Conservation (phyloP, 1,284 basidiomycete species). For the Coniferiporia weirii region DNA sequence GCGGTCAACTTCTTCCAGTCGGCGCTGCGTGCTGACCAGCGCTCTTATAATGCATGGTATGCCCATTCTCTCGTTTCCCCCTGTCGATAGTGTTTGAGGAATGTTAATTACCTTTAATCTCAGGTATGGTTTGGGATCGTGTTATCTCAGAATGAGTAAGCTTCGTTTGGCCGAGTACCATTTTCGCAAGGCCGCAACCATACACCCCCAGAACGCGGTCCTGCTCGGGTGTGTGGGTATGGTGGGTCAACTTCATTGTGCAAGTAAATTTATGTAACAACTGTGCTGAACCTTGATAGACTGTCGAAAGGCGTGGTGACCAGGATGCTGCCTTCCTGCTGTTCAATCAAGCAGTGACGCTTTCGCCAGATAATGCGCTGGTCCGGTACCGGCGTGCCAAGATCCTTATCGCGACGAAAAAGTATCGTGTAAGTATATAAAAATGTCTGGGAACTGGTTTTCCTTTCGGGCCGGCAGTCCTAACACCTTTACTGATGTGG, state of each 20-base stretch:
- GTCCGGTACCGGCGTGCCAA: conserved; percentile 88
- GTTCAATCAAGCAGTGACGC: conserved; percentile 73
- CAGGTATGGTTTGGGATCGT: conserved; percentile 96
- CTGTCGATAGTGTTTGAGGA: conserved; percentile 3
- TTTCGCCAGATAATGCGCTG: conserved; percentile 80
- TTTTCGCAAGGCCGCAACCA: conserved; percentile 83
- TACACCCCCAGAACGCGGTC: conserved; percentile 89
- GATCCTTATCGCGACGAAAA: conserved; percentile 77
- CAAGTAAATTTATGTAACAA: conserved; percentile 9
- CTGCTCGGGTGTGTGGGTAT: conserved; percentile 86
- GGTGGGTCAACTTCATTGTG: conserved; percentile 45
- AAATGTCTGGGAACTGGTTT: conserved; percentile 17
- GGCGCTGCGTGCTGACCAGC: conserved; percentile 79
- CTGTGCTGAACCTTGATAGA: conserved; percentile 39
- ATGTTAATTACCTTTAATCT: conserved; percentile 11
- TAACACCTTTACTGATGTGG: conserved; percentile 22
- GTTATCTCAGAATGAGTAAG: conserved; percentile 90
- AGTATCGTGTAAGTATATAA: conserved; percentile 65
- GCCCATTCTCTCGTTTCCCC: conserved; percentile 21
- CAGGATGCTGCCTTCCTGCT: conserved; percentile 66
- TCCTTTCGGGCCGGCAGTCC: conserved; percentile 8
- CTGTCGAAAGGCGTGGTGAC: conserved; percentile 76
- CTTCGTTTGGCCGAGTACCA: conserved; percentile 89
- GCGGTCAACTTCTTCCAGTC: conserved; percentile 87
- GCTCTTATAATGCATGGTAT: conserved; percentile 95